phyloP scores from a whole-genome alignment of 192 early-diverging fungal genomes.

The Funneliformis geosporum region DNA sequence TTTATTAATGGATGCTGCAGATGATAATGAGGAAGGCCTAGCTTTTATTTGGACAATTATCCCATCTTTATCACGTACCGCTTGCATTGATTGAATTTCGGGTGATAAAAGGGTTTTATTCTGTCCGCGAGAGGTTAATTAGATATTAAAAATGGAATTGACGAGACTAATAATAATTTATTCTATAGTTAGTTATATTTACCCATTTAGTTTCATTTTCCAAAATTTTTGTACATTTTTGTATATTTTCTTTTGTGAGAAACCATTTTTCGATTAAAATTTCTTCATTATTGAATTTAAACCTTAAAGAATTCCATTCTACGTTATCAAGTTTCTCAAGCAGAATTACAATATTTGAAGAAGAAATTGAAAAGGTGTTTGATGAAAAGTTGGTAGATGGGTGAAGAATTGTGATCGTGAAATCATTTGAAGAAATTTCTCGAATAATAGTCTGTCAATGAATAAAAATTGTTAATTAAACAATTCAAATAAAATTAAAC shows the following conservation, averaged over 20 bases:
- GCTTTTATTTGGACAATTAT: slow-evolving; percentile 4
- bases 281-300: not conserved
- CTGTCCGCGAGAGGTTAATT: not conserved
- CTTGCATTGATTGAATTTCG: not conserved
- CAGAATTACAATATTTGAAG: not conserved
- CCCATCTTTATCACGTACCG: not conserved
- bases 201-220: slow-evolving; percentile 11
- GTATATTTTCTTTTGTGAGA: slow-evolving; percentile 9
- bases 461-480: not conserved
- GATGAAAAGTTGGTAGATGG: not conserved
- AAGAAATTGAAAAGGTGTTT: slow-evolving; percentile 1
- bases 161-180: not conserved
- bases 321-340: not conserved
- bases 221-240: not conserved
- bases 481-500: no score
- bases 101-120: not conserved
- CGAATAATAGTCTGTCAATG: not conserved
- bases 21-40: not conserved
- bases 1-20: not conserved
- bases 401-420: not conserved
- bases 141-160: not conserved
- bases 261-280: not conserved
- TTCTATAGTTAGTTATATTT: not conserved
- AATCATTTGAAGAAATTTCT: not conserved
- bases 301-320: slow-evolving; percentile 5